Percentiles rank a stretch among this genome's conserved stretches.
Evolutionary conservation across 352 stramenopile genomes (phyloP).

Genomic region (Paralagenidium karlingii): DNA sequence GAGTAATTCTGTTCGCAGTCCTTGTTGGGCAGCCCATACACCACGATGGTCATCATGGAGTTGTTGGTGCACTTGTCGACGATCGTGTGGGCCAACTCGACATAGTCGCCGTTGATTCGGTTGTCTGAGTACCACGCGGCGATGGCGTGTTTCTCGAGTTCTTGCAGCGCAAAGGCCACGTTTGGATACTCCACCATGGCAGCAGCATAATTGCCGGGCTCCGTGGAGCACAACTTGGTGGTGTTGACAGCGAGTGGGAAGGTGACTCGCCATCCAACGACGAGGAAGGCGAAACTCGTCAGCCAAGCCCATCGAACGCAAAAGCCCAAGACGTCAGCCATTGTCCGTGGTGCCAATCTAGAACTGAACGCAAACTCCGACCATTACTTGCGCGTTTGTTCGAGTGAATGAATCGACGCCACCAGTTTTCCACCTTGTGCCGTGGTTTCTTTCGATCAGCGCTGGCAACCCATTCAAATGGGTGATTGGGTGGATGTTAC

Average conservation of each 20-base stretch:
- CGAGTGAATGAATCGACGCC: too few species aligned
- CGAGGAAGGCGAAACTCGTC: too few species aligned
- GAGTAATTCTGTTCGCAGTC: slow-evolving; percentile 38
- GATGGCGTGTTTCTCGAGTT: slow-evolving; percentile 32
- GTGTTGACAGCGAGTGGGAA: slow-evolving; percentile 8
- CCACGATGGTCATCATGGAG: slow-evolving; percentile 26
- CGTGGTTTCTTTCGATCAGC: too few species aligned
- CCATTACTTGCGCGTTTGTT: too few species aligned
- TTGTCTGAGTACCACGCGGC: slow-evolving; percentile 61
- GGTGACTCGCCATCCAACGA: slow-evolving; percentile 3
- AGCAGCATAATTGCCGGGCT: slow-evolving; percentile 20
- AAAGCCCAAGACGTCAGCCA: too few species aligned
- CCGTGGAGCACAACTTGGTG: slow-evolving; percentile 24
- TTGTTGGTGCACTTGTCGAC: slow-evolving; percentile 15
- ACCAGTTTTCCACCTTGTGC: too few species aligned
- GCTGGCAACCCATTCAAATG: too few species aligned
- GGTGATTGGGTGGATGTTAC: too few species aligned
- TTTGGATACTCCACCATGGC: slow-evolving; percentile 33
- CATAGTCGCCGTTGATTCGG: slow-evolving; percentile 21
- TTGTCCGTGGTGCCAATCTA: too few species aligned
- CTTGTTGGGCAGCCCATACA: slow-evolving; percentile 69
- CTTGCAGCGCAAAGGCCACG: slow-evolving; percentile 15
- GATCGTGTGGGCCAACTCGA: slow-evolving; percentile 10
- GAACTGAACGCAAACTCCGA: too few species aligned
- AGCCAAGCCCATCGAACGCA: too few species aligned